Evolutionary conservation across 1,139 yeast genomes (phyloP).

Genomic region (Ogataea hybrid): DNA sequence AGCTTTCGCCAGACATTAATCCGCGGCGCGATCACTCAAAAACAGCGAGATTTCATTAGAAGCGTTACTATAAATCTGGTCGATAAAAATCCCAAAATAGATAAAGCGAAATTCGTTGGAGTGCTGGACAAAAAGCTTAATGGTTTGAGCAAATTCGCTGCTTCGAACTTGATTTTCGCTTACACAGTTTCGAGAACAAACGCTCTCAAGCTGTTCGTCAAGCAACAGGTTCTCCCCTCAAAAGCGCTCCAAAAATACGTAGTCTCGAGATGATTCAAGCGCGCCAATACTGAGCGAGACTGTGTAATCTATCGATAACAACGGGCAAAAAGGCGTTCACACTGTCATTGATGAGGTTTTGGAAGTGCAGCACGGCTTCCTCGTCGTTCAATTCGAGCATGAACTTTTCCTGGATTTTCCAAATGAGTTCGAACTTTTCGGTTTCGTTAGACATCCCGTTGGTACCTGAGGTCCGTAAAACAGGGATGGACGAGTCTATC

Average conservation of each 20-base stretch:
- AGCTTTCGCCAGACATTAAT: constrained; percentile 3
- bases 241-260: constrained; percentile 20
- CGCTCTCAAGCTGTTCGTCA: constrained; percentile 28
- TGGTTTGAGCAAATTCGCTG: constrained; percentile 36
- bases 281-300: constrained; percentile 96
- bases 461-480: constrained; percentile 23
- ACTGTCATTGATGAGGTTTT: constrained; percentile 87
- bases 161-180: constrained; percentile 48
- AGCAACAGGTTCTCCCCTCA: constrained; percentile 21
- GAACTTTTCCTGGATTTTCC: constrained; percentile 91
- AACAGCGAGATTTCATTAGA: constrained; percentile 28
- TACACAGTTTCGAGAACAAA: constrained; percentile 28
- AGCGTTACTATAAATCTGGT: constrained; percentile 21
- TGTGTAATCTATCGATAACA: constrained; percentile 91
- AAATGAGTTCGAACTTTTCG: constrained; percentile 36
- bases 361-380: constrained; percentile 93
- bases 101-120: constrained; percentile 14
- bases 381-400: constrained; percentile 92
- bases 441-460: constrained; percentile 29
- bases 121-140: constrained; percentile 29
- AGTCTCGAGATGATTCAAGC: constrained; percentile 43
- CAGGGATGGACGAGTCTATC: constrained; percentile 94
- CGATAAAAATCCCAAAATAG: constrained; percentile 17
- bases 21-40: constrained; percentile 24
- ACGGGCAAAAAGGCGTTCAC: constrained; percentile 92